These are phyloP conservation scores for Meyerozyma guilliermondii DNA, from an alignment of 1,139 yeast genomes.

Conservation along the genomic window DNA sequence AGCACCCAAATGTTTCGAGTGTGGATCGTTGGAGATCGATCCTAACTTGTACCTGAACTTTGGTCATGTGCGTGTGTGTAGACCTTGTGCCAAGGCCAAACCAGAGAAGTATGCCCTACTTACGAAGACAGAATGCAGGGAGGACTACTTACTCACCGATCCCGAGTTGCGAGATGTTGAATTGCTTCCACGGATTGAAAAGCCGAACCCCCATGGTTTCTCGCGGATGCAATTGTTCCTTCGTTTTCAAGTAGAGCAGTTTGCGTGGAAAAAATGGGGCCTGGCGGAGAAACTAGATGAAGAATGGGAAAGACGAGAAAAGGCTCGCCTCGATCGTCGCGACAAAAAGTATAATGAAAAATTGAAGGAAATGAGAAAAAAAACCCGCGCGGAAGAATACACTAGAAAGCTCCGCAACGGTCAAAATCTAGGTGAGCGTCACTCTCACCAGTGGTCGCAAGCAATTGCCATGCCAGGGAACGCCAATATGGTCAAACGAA, in stretches of 20 bases:
- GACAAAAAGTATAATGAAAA: slow-evolving; percentile 75
- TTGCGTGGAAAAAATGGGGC: slow-evolving; percentile 94
- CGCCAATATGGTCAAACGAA: slow-evolving; percentile 43
- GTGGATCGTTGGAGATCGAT: slow-evolving; percentile 76
- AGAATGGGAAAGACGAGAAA: slow-evolving; percentile 89
- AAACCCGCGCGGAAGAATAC: slow-evolving; percentile 88
- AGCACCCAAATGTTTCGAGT: slow-evolving; percentile 81
- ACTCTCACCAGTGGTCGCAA: slow-evolving; percentile 76
- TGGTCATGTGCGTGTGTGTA: slow-evolving; percentile 66
- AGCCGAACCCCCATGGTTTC: slow-evolving; percentile 93
- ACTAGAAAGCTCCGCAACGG: slow-evolving; percentile 66
- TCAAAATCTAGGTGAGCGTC: slow-evolving; percentile 45
- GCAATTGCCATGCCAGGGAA: slow-evolving; percentile 36
- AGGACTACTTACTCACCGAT: slow-evolving; percentile 88
- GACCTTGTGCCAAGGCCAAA: slow-evolving; percentile 59
- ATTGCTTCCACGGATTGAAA: slow-evolving; percentile 72
- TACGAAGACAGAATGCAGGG: slow-evolving; percentile 93
- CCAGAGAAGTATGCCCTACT: slow-evolving; percentile 88
- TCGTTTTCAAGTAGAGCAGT: slow-evolving; percentile 86
- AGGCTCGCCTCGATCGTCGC: slow-evolving; percentile 61
- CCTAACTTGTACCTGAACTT: slow-evolving; percentile 65
- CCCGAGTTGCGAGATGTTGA: slow-evolving; percentile 76
- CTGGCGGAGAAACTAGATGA: slow-evolving; percentile 80
- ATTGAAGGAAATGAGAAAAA: slow-evolving; percentile 79
- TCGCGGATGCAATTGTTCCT: slow-evolving; percentile 90